Evolutionary conservation across 768 basidiomycete species (phyloP).

Genomic region (Tephrocybe sp.): DNA sequence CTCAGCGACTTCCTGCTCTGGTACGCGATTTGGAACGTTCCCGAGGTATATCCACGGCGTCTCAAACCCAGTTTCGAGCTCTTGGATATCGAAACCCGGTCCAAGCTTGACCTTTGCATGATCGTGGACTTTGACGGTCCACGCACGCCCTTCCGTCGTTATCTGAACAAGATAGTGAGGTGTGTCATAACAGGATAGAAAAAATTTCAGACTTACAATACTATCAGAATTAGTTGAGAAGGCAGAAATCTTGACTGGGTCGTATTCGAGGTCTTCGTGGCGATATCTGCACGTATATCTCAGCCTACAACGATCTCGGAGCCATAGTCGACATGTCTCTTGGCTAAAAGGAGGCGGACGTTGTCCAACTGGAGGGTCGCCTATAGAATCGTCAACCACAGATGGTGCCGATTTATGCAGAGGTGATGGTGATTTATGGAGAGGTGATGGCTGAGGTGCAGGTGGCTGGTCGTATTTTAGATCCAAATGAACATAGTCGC

Average conservation of each 20-base stretch:
- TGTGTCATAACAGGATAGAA: neutral
- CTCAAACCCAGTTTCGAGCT: slow-evolving; percentile 68
- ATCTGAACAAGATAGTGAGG: neutral
- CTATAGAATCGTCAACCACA: neutral
- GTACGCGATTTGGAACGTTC: slow-evolving; percentile 43
- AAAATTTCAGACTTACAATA: neutral
- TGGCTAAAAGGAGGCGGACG: slow-evolving; percentile 13
- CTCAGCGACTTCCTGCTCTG: slow-evolving; percentile 30
- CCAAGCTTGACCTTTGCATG: slow-evolving; percentile 57
- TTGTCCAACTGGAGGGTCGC: slow-evolving; percentile 19
- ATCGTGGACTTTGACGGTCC: slow-evolving; percentile 42
- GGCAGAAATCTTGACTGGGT: no score
- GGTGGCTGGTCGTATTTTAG: slow-evolving; percentile 20
- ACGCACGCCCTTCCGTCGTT: slow-evolving; percentile 8
- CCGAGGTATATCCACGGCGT: slow-evolving; percentile 58
- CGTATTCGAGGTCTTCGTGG: slow-evolving; percentile 34
- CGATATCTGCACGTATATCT: slow-evolving; percentile 27
- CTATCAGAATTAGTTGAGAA: neutral
- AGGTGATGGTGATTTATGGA: neutral
- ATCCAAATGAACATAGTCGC: slow-evolving; percentile 25
- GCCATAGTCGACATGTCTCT: slow-evolving; percentile 27
- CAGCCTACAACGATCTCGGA: slow-evolving; percentile 23
- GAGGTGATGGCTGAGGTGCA: no score
- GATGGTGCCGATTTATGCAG: neutral
- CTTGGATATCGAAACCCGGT: slow-evolving; percentile 58